Evolutionary conservation across 345 rosid species (phyloP), one percentile per base, ranked within the genome.

Genomic region (Gossypium rotundifolium): DNA sequence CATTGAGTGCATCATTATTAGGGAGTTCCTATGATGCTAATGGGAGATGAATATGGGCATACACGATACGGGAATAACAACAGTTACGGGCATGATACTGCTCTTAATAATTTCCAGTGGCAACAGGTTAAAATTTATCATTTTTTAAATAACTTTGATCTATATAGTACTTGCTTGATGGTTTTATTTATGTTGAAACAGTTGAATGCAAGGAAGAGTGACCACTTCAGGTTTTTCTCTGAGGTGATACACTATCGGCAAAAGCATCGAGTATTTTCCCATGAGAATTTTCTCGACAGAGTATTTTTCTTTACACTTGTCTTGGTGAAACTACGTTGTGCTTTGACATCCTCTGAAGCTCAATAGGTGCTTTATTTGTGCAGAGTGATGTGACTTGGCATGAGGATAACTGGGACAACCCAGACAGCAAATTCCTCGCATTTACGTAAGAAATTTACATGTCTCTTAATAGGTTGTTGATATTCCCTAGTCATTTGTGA

Each of bases 1-100:
- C 25, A 63, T 51, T 23, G 17, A 65, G 72, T 75, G 51, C 25
- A 12, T 72, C 9, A 38, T 75, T 72, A 79, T 29, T 85, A 92
- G 97, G 98, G 98, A 75, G 83, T 83, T 55, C 98, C 98, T 63
- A 91, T 94, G 98, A 91, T 91, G 97, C 81, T 92, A 51, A 94
- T 94, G 98, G 98, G 98, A 68, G 98, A 92, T 75, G 99, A 92
- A 73, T 92, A 95, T 61, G 98, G 89, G 22, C 97, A 95, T 79
- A 87, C 98, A 0, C 89, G 96, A 29, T 81, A 85, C 81, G 99
- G 99, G 75, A 95, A 92, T 70, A 95, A 92, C 90, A 95, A 91
- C 78, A 91, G 97, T 80, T 92, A 92, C 61, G 99, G 98, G 48
- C 97, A 92, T 80, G 98, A 92, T 84, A 85, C 86, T 18, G 86